Evolutionary conservation across 2,329 filamentous ascomycete species (phyloP).

Genomic region (Clathrospora elynae): DNA sequence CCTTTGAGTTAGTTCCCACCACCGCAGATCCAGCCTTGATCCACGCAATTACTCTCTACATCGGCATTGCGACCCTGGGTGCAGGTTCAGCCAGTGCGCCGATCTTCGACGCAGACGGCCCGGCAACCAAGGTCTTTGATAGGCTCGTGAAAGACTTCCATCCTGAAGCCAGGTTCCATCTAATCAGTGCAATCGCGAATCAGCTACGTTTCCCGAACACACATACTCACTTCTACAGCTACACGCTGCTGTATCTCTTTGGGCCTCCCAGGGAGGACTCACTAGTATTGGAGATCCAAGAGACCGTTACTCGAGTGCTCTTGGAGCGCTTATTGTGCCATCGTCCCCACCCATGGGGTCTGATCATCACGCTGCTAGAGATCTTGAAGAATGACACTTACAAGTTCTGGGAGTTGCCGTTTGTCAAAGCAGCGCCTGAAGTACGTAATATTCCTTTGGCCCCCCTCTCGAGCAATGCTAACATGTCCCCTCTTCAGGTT

Average conservation of each 20-base stretch:
- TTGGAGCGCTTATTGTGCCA: constrained; percentile 86
- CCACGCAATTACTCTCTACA: constrained; percentile 81
- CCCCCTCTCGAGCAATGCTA: constrained; percentile 15
- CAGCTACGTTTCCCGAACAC: constrained; percentile 89
- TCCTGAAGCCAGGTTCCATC: constrained; percentile 80
- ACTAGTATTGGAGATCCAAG: constrained; percentile 76
- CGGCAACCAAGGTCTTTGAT: constrained; percentile 74
- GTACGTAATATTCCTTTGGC: constrained; percentile 46
- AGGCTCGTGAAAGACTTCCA: constrained; percentile 75
- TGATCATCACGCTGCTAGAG: constrained; percentile 86
- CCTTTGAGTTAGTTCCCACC: constrained; percentile 69
- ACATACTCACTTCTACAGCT: constrained; percentile 91
- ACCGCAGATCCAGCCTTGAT: constrained; percentile 73
- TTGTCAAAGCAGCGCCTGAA: constrained; percentile 88
- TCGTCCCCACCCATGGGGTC: constrained; percentile 93
- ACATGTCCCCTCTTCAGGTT: constrained; percentile 39
- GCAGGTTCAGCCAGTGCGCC: constrained; percentile 63
- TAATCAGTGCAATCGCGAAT: constrained; percentile 84
- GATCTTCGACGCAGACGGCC: constrained; percentile 66
- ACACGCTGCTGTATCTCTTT: constrained; percentile 83
- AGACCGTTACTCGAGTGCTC: constrained; percentile 87
- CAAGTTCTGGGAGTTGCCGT: constrained; percentile 89
- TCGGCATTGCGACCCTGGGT: constrained; percentile 74
- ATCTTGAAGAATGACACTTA: constrained; percentile 90
- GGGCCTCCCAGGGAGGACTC: constrained; percentile 61